Conservation (phyloP, 805 yeast species). For the Wickerhamiella brachini region DNA sequence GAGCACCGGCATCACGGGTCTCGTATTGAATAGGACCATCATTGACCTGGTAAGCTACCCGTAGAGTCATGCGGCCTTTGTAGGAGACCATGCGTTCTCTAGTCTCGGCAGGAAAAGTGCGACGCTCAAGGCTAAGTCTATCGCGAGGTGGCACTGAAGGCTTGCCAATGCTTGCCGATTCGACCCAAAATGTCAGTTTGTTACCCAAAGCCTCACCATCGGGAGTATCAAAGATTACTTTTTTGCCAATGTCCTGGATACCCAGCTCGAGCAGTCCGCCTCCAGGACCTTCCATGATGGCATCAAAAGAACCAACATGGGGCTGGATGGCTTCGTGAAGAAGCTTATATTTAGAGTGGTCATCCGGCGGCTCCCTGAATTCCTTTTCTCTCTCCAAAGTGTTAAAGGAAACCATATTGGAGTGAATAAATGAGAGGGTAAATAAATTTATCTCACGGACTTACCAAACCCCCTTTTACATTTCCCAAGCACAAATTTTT, state of each 20-base stretch:
- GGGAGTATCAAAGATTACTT: slow-evolving; percentile 70
- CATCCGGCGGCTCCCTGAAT: slow-evolving; percentile 81
- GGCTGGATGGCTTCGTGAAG: slow-evolving; percentile 85
- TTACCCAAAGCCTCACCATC: slow-evolving; percentile 58
- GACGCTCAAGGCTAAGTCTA: slow-evolving; percentile 61
- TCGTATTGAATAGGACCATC: slow-evolving; percentile 71
- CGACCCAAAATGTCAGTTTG: slow-evolving; percentile 70
- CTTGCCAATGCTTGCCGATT: slow-evolving; percentile 71
- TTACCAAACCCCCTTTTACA: not conserved
- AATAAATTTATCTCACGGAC: not conserved
- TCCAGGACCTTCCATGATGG: slow-evolving; percentile 74
- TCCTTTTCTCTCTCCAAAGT: slow-evolving; percentile 82
- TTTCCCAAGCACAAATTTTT: not conserved
- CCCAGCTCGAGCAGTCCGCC: slow-evolving; percentile 80
- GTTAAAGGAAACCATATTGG: slow-evolving; percentile 33
- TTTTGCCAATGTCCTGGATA: slow-evolving; percentile 77
- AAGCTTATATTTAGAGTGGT: slow-evolving; percentile 66
- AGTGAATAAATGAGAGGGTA: not conserved
- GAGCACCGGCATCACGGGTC: slow-evolving; percentile 77
- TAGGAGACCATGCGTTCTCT: slow-evolving; percentile 83
- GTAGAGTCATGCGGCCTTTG: slow-evolving; percentile 62
- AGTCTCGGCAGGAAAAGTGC: slow-evolving; percentile 71
- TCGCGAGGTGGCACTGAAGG: slow-evolving; percentile 68
- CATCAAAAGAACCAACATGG: slow-evolving; percentile 92
- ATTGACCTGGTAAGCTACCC: slow-evolving; percentile 75